Evolutionary conservation across 768 basidiomycete genomes (phyloP).

Genomic region (Kwoniella europaea): DNA sequence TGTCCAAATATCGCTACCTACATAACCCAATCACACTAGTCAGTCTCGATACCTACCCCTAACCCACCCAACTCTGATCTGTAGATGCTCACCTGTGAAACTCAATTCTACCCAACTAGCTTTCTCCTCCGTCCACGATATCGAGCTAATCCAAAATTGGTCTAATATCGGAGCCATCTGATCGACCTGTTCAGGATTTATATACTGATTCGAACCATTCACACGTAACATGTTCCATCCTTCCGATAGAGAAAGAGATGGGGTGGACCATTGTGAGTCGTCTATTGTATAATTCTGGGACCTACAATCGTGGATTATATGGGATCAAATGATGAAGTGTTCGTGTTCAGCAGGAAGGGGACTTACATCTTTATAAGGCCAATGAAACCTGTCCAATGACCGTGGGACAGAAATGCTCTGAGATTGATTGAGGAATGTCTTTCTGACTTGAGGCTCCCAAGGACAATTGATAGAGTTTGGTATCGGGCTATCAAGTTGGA

Average conservation of each 20-base stretch:
- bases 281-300: conserved; percentile 42
- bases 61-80: too few relatives aligned
- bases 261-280: conserved; percentile 45
- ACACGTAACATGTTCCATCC: conserved; percentile 50
- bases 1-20: conserved; percentile 41
- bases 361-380: neutral
- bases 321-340: neutral
- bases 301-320: conserved; percentile 33
- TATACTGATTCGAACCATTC: conserved; percentile 32
- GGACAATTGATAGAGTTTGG: too few relatives aligned
- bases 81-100: conserved; percentile 47
- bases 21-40: neutral
- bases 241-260: conserved; percentile 29
- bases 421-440: too few relatives aligned
- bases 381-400: too few relatives aligned
- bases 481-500: too few relatives aligned
- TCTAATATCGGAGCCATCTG: conserved; percentile 29
- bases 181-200: conserved; percentile 22
- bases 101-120: conserved; percentile 22
- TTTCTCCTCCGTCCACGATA: conserved; percentile 41
- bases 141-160: conserved; percentile 34
- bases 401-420: too few relatives aligned
- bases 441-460: too few relatives aligned
- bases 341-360: neutral
- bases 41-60: too few relatives aligned